Evolutionary conservation across 345 rosid species (phyloP).

Genomic region (Syzygium jambos): DNA sequence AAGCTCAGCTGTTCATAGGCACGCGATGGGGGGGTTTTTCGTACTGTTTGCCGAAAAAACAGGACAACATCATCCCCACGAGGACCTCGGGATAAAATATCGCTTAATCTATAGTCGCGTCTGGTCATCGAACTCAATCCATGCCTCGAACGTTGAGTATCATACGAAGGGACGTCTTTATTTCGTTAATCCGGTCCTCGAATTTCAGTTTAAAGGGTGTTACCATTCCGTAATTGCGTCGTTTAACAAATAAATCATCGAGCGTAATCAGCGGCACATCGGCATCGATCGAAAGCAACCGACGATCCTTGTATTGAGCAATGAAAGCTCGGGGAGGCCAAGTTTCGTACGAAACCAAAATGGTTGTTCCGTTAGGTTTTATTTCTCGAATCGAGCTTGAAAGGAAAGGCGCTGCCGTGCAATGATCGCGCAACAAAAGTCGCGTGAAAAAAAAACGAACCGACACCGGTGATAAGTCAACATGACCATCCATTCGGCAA

Average conservation of each 20-base stretch:
- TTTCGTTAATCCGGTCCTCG: neutral
- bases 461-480: neutral
- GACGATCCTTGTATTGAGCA: neutral
- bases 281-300: rapidly evolving
- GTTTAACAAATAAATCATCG: rapidly evolving
- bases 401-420: neutral
- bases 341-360: rapidly evolving
- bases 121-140: neutral
- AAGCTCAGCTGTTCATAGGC: neutral
- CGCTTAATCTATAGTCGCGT: neutral
- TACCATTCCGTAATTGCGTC: neutral
- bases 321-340: rapidly evolving
- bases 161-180: neutral
- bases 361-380: rapidly evolving
- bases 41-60: neutral
- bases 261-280: rapidly evolving
- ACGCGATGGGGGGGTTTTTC: neutral
- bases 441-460: neutral
- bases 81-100: neutral
- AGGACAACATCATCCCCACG: neutral
- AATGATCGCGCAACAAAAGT: neutral
- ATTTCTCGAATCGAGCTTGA: no score
- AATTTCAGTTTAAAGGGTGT: neutral
- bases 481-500: neutral
- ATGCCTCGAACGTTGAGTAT: neutral